A percentile compares a stretch with the other conserved stretches of the same genome.
These are phyloP conservation scores for Litchi chinensis DNA, from an alignment of 345 rosid species.

Conservation along the genomic window DNA sequence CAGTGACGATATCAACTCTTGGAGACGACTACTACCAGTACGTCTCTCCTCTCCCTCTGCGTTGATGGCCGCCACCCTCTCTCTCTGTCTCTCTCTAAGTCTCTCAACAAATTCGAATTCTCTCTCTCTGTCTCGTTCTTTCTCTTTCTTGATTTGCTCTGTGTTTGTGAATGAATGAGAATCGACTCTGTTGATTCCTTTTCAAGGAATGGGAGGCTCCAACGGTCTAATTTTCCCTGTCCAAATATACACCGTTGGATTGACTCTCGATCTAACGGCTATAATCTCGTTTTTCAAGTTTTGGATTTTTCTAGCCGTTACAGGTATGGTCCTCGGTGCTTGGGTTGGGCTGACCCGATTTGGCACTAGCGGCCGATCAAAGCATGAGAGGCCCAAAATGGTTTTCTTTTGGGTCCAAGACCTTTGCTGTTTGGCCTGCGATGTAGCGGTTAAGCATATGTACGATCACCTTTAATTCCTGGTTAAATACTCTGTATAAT, in stretches of 20 bases:
- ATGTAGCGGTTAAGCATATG: no score
- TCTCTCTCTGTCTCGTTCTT: background rate
- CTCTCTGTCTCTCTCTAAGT: background rate
- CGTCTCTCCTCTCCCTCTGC: slow-evolving; percentile 43
- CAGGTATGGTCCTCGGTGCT: background rate
- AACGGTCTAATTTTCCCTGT: slow-evolving; percentile 43
- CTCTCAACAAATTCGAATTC: background rate
- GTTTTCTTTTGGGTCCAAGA: background rate
- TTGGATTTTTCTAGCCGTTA: slow-evolving; percentile 56
- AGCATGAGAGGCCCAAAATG: background rate
- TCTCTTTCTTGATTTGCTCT: slow-evolving; percentile 15
- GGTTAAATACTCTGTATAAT: no score
- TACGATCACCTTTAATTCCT: no score
- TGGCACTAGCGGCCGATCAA: background rate
- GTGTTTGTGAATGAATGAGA: background rate
- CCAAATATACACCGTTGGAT: slow-evolving; percentile 33
- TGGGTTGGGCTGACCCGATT: no score
- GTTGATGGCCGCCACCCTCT: slow-evolving; percentile 54
- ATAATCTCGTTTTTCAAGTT: slow-evolving; percentile 17
- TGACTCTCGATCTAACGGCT: slow-evolving; percentile 26
- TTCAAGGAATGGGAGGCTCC: slow-evolving; percentile 26
- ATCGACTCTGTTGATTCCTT: background rate
- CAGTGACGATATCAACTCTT: slow-evolving; percentile 56
- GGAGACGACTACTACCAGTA: slow-evolving; percentile 57
- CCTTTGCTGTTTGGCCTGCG: no score